These are phyloP conservation scores for Torulaspora delbrueckii DNA, from an alignment of 805 yeast genomes.

Conservation along the genomic window DNA sequence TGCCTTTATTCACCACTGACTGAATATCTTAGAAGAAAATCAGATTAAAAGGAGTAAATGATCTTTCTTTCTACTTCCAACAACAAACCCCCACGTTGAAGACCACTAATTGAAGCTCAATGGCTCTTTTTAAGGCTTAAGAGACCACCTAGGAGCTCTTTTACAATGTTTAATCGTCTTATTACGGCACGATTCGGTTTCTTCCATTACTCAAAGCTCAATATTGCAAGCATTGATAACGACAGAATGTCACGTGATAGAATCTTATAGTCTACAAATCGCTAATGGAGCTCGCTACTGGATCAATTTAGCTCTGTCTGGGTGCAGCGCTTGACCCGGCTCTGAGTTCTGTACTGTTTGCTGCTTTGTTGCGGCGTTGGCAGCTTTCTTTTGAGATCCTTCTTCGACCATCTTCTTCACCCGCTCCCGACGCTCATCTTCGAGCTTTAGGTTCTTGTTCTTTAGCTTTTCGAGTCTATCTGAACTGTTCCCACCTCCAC, in stretches of 20 bases:
- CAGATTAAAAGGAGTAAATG: not conserved
- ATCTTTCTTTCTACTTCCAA: not conserved
- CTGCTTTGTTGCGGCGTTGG: conserved; percentile 27
- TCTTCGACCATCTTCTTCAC: conserved; percentile 45
- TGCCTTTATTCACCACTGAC: not conserved
- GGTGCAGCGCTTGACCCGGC: conserved; percentile 43
- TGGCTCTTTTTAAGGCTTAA: not conserved
- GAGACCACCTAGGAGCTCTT: not conserved
- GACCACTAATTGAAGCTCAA: not conserved
- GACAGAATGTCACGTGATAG: conserved; percentile 3
- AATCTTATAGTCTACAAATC: not conserved
- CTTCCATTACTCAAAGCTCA: not conserved
- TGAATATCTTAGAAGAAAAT: not conserved
- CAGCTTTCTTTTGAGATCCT: conserved; percentile 35
- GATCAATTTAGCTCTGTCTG: conserved; percentile 49
- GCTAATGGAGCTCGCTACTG: conserved; percentile 8
- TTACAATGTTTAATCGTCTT: not conserved
- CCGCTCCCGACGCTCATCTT: conserved; percentile 61
- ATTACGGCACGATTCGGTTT: not conserved
- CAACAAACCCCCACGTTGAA: not conserved
- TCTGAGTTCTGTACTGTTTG: conserved; percentile 2
- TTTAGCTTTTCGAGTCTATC: conserved; percentile 64
- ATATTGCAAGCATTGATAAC: conserved; percentile 11
- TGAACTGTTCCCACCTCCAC: conserved; percentile 92
- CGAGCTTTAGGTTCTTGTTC: conserved; percentile 70